phyloP scores from a whole-genome alignment of 495 filamentous ascomycete genomes.

The Geopyxis carbonaria region DNA sequence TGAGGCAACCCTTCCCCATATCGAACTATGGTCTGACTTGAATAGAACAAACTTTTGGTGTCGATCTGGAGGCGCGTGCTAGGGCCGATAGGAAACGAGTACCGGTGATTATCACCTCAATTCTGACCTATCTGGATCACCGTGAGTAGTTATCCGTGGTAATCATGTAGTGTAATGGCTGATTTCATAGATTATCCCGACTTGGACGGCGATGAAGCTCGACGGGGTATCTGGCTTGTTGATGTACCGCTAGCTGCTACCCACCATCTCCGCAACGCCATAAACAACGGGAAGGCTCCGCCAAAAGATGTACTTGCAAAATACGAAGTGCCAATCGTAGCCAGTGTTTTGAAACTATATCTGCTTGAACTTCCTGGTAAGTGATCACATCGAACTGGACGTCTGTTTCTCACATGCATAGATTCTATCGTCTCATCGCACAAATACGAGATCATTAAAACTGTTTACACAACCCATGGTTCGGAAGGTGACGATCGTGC shows the following conservation, averaged over 20 bases:
- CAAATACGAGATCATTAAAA: conserved; percentile 97
- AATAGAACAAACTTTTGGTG: conserved; percentile 84
- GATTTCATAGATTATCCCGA: conserved; percentile 61
- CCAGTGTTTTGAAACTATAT: conserved; percentile 86
- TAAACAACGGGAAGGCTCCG: conserved; percentile 82
- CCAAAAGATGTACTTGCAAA: conserved; percentile 58
- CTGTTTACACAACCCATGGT: conserved; percentile 77
- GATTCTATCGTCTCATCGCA: conserved; percentile 96
- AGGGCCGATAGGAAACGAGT: conserved; percentile 89
- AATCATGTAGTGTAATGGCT: conserved; percentile 12
- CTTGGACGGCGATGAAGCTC: conserved; percentile 88
- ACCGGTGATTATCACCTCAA: conserved; percentile 76
- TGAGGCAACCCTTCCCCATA: conserved; percentile 20
- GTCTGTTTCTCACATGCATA: conserved; percentile 24
- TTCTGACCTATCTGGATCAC: conserved; percentile 86
- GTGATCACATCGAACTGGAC: conserved; percentile 17
- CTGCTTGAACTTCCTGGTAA: conserved; percentile 85
- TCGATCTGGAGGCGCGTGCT: conserved; percentile 87
- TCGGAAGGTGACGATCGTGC: conserved; percentile 47
- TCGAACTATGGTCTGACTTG: conserved; percentile 15
- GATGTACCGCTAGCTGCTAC: conserved; percentile 76
- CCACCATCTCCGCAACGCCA: conserved; percentile 58
- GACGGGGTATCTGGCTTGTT: conserved; percentile 81
- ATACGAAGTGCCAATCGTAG: conserved; percentile 85
- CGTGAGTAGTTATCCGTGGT: conserved; percentile 33